phyloP scores from a whole-genome alignment of 1,284 basidiomycete species.

The Pyrrhoderma noxium region DNA sequence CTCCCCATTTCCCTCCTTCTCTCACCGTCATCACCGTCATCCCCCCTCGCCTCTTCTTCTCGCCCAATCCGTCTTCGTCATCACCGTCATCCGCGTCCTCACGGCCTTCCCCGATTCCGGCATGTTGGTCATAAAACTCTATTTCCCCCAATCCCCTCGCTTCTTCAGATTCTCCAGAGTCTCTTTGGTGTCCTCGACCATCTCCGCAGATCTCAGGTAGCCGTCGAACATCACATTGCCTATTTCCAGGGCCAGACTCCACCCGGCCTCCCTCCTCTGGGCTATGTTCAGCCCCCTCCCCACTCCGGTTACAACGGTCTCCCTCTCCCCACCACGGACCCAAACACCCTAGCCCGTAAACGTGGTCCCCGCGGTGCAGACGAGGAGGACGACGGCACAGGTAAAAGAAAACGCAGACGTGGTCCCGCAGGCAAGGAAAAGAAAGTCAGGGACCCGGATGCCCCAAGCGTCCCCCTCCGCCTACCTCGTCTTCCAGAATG shows the following conservation, averaged over 20 bases:
- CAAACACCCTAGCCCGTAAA: constrained; percentile 33
- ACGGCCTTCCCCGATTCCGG: too few species aligned
- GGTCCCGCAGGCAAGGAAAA: constrained; percentile 29
- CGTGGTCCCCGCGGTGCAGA: constrained; percentile 33
- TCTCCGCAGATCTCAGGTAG: too few species aligned
- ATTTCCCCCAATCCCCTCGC: too few species aligned
- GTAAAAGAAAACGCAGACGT: constrained; percentile 30
- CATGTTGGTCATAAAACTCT: too few species aligned
- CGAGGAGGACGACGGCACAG: background rate
- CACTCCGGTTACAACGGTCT: background rate
- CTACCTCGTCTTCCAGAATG: constrained; percentile 95
- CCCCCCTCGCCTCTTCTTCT: background rate
- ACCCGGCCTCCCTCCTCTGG: too few species aligned
- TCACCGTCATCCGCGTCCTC: too few species aligned
- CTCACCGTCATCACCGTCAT: background rate
- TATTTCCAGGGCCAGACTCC: too few species aligned
- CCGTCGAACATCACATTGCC: too few species aligned
- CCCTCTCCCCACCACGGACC: constrained; percentile 19
- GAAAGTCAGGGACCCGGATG: constrained; percentile 82
- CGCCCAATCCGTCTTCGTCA: too few species aligned
- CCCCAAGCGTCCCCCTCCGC: constrained; percentile 94
- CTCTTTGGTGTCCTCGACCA: too few species aligned
- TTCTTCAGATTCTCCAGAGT: too few species aligned
- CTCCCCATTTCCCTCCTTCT: background rate
- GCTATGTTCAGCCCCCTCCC: background rate